phyloP scores from a whole-genome alignment of 23 red algal species.

The Agarophyton chilense region DNA sequence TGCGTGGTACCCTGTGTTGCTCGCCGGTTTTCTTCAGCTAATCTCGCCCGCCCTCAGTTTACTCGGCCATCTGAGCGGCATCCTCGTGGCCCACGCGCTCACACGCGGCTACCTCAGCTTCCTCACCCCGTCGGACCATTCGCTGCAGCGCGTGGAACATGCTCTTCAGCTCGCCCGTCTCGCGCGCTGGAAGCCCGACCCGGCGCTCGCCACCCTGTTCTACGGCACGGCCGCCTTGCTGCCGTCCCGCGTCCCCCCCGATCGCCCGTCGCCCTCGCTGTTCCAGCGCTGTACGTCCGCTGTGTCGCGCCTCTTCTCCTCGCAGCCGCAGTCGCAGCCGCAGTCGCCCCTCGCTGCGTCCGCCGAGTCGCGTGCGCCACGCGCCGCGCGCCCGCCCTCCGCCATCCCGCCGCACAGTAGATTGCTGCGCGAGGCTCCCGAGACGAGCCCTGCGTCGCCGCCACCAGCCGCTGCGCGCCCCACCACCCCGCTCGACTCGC shows the following conservation, averaged over 20 bases:
- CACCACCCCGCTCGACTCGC: no score
- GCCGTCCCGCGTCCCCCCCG: background rate
- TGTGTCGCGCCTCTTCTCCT: background rate
- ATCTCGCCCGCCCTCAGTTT: slow-evolving; percentile 39
- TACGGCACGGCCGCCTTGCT: background rate
- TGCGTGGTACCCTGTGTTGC: slow-evolving; percentile 21
- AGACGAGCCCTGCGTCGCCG: background rate
- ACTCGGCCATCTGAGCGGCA: slow-evolving; percentile 50
- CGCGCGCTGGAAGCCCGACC: slow-evolving; percentile 25
- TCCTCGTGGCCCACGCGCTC: slow-evolving; percentile 40
- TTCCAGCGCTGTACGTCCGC: background rate
- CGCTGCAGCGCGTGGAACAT: slow-evolving; percentile 2
- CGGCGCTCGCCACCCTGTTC: background rate
- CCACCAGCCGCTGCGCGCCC: no score
- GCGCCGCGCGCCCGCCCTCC: background rate
- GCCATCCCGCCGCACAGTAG: slow-evolving; percentile 18
- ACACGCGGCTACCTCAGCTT: background rate
- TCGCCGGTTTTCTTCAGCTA: slow-evolving; percentile 31
- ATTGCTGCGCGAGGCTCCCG: background rate
- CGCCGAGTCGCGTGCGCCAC: background rate
- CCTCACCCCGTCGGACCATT: slow-evolving; percentile 22
- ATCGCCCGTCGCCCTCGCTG: background rate
- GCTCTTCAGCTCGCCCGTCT: background rate
- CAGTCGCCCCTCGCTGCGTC: no score
- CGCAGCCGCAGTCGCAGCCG: background rate